A percentile compares a stretch with the other conserved stretches of the same genome.
These are phyloP conservation scores for Zygnema circumcarinatum DNA, from an alignment of 139 green algal species.

Conservation along the genomic window DNA sequence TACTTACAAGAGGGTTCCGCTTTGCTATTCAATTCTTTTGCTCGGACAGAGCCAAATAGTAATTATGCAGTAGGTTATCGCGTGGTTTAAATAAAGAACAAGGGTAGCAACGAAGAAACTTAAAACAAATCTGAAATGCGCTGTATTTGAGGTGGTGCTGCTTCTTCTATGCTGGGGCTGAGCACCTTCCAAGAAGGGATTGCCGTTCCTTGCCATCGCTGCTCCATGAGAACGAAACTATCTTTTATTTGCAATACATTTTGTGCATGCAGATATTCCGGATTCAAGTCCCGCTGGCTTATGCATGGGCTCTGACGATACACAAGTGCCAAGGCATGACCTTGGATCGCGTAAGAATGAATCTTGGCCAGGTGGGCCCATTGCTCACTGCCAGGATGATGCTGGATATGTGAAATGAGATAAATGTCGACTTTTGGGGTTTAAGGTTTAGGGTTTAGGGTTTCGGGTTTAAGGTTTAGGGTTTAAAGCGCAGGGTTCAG, in stretches of 20 bases:
- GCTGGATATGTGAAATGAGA: neutral
- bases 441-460: constrained; percentile 30
- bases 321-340: constrained; percentile 75
- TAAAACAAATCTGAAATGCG: too few relatives aligned
- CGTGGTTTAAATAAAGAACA: too few relatives aligned
- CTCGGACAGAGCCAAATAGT: too few relatives aligned
- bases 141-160: too few relatives aligned
- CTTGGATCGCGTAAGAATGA: constrained; percentile 59
- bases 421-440: constrained; percentile 10
- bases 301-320: constrained; percentile 71
- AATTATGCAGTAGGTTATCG: too few relatives aligned
- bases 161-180: too few relatives aligned
- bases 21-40: too few relatives aligned
- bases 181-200: too few relatives aligned
- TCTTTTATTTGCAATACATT: neutral
- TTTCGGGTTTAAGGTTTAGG: constrained; percentile 21
- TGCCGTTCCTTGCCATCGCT: neutral
- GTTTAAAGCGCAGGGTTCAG: constrained; percentile 26
- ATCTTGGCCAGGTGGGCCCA: neutral
- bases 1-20: too few relatives aligned
- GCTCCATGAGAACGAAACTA: neutral
- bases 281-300: constrained; percentile 65
- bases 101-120: too few relatives aligned
- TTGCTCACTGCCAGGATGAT: neutral
- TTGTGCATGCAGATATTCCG: neutral